Evolutionary conservation across 805 yeast genomes (phyloP).

Genomic region (Scheffersomyces coipomensis): DNA sequence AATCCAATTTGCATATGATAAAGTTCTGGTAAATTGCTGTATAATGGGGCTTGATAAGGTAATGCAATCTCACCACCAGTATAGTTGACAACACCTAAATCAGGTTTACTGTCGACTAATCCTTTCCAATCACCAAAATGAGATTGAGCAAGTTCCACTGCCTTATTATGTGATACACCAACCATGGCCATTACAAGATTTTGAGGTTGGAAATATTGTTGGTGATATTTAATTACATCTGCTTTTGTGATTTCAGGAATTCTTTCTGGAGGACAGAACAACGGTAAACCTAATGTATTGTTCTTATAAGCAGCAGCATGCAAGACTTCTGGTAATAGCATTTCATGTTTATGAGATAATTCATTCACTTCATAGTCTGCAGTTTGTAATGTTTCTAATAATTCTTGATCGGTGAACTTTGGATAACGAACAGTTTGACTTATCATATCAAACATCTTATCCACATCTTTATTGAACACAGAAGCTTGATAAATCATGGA

Average conservation of each 20-base stretch:
- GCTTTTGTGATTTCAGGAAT: constrained; percentile 53
- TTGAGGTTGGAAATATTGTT: constrained; percentile 70
- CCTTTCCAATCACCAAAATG: constrained; percentile 61
- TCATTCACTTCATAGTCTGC: constrained; percentile 82
- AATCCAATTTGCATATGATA: constrained; percentile 85
- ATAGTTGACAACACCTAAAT: constrained; percentile 57
- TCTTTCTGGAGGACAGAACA: constrained; percentile 74
- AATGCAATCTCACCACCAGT: constrained; percentile 49
- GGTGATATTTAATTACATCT: constrained; percentile 59
- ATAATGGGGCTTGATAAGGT: constrained; percentile 40
- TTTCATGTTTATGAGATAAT: constrained; percentile 78
- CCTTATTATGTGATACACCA: constrained; percentile 73
- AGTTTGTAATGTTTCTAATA: constrained; percentile 68
- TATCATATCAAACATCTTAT: constrained; percentile 70
- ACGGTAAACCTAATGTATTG: constrained; percentile 81
- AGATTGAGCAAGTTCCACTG: constrained; percentile 59
- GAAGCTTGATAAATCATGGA: constrained; percentile 92
- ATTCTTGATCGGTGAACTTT: constrained; percentile 61
- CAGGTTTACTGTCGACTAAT: constrained; percentile 12
- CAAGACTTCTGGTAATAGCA: constrained; percentile 84
- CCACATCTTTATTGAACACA: constrained; percentile 84
- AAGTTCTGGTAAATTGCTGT: constrained; percentile 65
- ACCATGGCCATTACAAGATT: constrained; percentile 82
- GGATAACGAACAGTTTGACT: constrained; percentile 80
- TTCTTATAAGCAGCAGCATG: constrained; percentile 77